Evolutionary conservation across 106 monocot genomes (phyloP), one percentile per base, ranked within the genome.

Genomic region (Dendrobium officinale): DNA sequence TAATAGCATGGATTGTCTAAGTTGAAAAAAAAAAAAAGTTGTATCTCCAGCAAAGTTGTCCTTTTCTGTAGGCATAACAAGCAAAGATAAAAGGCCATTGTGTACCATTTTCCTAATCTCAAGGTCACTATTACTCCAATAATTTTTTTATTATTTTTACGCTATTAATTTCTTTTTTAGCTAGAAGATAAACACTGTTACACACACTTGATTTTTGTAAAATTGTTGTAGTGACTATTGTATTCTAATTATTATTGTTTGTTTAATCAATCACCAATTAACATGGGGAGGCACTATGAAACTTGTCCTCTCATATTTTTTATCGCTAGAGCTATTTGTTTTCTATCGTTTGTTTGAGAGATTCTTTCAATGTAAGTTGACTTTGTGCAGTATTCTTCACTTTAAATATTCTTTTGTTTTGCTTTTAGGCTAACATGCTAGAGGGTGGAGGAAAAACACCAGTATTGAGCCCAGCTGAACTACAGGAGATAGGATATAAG

Each of bases 361-460:
- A 17, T 72, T 72, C 29, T 72, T 33, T 33, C 10, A 9, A 40
- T 72, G 31, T 72, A 7, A 72, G 37, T 33, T 13, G 20, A 33
- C 64, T 72, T 6, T 72, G 33, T 54, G 54, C 20, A 33, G 37
- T 40, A 72, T 72, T 72, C 72, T 72, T 72, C 37, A 40, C 6
- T 20, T 31, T 31, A 31, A 31, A 31, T 31, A 31, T 41, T 42
- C 0, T 48, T 22, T 40, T 42, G 9, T 26, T 48, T 27, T 45
- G 4, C 82, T 85, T 37, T 78, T 64, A 98, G 97, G 97, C 97
- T 8, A 97, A 97, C 85, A 97, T 97, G 97, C 91, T 97, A 67
- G 97, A 97, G 92, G 97, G 97, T 85, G 97, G 97, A 51, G 97
- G 97, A 3, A 97, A 92, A 83, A 97, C 97, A 54, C 92, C 97